Percentiles rank a stretch among this genome's conserved stretches.
These are phyloP conservation scores for Annulohypoxylon stygium DNA, from an alignment of 495 filamentous ascomycete genomes.

Conservation along the genomic window DNA sequence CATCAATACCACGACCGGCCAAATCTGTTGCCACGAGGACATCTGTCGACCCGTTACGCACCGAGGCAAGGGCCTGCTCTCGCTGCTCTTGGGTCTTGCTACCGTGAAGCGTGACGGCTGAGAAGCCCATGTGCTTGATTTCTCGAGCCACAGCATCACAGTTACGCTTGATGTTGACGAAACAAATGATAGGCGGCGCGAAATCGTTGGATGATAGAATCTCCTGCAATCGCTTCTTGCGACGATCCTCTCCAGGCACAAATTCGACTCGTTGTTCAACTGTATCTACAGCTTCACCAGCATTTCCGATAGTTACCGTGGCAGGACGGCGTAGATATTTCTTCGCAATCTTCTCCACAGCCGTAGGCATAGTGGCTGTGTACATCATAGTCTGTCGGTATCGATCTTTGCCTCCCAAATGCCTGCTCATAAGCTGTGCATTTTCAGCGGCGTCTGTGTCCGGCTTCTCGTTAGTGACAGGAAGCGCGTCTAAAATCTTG, in stretches of 20 bases:
- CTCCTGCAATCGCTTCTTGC: constrained; percentile 95
- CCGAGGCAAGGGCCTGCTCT: constrained; percentile 90
- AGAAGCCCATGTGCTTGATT: constrained; percentile 95
- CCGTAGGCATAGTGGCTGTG: constrained; percentile 96
- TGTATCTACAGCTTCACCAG: constrained; percentile 97
- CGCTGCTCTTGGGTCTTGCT: constrained; percentile 97
- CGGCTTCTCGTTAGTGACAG: constrained; percentile 94
- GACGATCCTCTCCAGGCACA: constrained; percentile 91
- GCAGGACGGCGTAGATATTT: constrained; percentile 96
- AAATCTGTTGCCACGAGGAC: constrained; percentile 98
- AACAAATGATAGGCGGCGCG: constrained; percentile 94
- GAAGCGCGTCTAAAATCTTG: constrained; percentile 97
- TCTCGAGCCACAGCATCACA: constrained; percentile 96
- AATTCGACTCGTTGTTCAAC: constrained; percentile 98
- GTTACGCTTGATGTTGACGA: constrained; percentile 99
- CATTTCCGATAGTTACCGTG: constrained; percentile 94
- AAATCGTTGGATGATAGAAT: constrained; percentile 90
- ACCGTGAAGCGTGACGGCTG: constrained; percentile 91
- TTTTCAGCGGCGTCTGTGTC: constrained; percentile 96
- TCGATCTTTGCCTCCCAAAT: constrained; percentile 83
- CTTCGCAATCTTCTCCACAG: constrained; percentile 94
- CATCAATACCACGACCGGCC: constrained; percentile 97
- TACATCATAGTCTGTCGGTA: constrained; percentile 99
- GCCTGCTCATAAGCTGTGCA: constrained; percentile 82
- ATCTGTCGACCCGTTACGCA: constrained; percentile 82